Evolutionary conservation across 345 rosid species (phyloP).

Genomic region (Barbarea vulgaris): DNA sequence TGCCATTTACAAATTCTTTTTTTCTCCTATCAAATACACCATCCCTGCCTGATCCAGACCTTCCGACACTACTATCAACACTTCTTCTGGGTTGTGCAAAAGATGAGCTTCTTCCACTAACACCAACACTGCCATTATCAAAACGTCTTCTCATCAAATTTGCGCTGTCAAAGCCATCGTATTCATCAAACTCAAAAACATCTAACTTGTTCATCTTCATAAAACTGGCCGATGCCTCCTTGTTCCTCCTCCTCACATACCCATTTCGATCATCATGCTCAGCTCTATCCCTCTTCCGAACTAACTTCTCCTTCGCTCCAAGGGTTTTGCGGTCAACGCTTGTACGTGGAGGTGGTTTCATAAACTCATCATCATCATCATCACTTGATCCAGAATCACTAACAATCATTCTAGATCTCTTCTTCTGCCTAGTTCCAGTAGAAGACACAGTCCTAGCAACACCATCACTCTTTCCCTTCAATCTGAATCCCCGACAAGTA

Average conservation of each 20-base stretch:
- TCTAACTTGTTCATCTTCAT: constrained; percentile 68
- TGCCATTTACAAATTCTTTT: constrained; percentile 46
- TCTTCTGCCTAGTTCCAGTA: constrained; percentile 52
- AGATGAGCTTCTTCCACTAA: constrained; percentile 46
- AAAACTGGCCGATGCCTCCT: constrained; percentile 43
- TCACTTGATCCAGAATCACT: constrained; percentile 88
- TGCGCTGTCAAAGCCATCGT: constrained; percentile 64
- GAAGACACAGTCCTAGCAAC: constrained; percentile 47
- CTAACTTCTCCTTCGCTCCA: constrained; percentile 49
- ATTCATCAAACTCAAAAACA: constrained; percentile 82
- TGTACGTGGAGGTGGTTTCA: constrained; percentile 54
- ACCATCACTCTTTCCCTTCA: constrained; percentile 61
- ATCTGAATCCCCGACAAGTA: constrained; percentile 62
- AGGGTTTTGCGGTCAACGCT: constrained; percentile 52
- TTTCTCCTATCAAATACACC: constrained; percentile 53
- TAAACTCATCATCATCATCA: constrained; percentile 65
- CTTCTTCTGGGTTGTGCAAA: constrained; percentile 41
- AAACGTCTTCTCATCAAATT: constrained; percentile 47
- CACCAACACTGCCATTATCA: constrained; percentile 50
- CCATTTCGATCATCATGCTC: constrained; percentile 47
- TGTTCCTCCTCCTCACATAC: constrained; percentile 49
- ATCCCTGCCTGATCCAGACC: constrained; percentile 60
- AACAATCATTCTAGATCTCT: constrained; percentile 61
- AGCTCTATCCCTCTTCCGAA: constrained; percentile 54
- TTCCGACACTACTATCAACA: constrained; percentile 48